Evolutionary conservation across 1,139 yeast species (phyloP), one percentile per base, ranked within the genome.

Genomic region (Meyerozyma guilliermondii): DNA sequence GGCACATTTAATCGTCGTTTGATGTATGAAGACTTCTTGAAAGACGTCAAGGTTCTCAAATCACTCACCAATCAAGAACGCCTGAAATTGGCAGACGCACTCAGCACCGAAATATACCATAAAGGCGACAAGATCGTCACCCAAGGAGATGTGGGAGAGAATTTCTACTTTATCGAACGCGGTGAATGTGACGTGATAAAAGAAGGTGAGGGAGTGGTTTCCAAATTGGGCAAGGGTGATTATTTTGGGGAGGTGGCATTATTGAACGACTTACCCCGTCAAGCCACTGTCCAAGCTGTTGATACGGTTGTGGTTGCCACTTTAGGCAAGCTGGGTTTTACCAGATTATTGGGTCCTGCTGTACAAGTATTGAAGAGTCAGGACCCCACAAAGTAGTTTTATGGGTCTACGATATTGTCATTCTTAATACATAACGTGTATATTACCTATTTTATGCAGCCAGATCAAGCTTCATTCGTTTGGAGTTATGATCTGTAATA

Each of bases 191-290:
- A 81, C 50, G 95, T 92, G 33, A 80, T 76, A 52, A 67, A 73
- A 41, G 62, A 70, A 40, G 75, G 68, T 36, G 76, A 79, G 42
- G 91, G 92, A 20, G 71, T 74, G 37, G 76, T 91, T 35, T 77
- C 76, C 30, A 70, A 71, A 18, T 72, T 87, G 49, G 65, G 76
- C 39, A 83, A 86, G 58, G 98, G 98, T 50, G 96, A 87, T 59
- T 92, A 92, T 65, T 92, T 92, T 63, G 98, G 98, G 51, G 98
- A 92, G 67, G 81, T 92, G 50, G 98, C 98, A 3, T 73, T 92
- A 53, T 74, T 92, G 53, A 87, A 91, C 55, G 96, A 92, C 58
- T 72, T 83, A 48, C 98, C 98, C 48, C 81, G 98, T 65, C 95
- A 88, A 62, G 98, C 98, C 28, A 86, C 97, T 4, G 94, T 92